These are phyloP conservation scores for Colletotrichum cordylinicola DNA, from an alignment of 2,329 filamentous ascomycete genomes.

Conservation along the genomic window DNA sequence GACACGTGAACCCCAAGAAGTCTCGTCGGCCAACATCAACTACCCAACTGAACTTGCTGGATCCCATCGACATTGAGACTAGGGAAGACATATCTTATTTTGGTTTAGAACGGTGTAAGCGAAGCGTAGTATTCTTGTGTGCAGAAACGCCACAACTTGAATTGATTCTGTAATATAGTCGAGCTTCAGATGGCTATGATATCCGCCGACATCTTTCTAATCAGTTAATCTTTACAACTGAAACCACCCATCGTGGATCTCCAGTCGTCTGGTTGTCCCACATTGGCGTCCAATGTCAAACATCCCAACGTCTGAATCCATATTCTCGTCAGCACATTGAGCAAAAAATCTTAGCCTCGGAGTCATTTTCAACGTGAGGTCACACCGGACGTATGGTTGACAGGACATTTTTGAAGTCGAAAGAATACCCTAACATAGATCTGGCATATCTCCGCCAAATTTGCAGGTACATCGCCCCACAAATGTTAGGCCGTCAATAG, in stretches of 20 bases:
- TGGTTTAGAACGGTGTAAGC: neutral
- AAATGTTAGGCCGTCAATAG: neutral
- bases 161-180: neutral
- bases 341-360: neutral
- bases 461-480: neutral
- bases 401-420: neutral
- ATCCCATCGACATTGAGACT: neutral
- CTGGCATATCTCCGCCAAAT: neutral
- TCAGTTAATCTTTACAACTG: neutral
- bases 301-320: neutral
- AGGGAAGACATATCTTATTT: neutral
- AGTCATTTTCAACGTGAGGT: neutral
- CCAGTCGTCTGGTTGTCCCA: neutral
- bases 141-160: neutral
- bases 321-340: neutral
- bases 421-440: neutral
- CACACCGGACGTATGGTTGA: neutral
- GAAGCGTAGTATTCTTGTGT: neutral
- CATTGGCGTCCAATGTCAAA: neutral
- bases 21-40: neutral
- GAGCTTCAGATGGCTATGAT: neutral
- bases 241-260: neutral
- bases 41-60: neutral
- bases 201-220: neutral
- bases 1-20: constrained; percentile 1